Percentiles rank a stretch among this genome's conserved stretches.
phyloP scores from a whole-genome alignment of 352 stramenopile genomes.

The Phytophthora crassamura region DNA sequence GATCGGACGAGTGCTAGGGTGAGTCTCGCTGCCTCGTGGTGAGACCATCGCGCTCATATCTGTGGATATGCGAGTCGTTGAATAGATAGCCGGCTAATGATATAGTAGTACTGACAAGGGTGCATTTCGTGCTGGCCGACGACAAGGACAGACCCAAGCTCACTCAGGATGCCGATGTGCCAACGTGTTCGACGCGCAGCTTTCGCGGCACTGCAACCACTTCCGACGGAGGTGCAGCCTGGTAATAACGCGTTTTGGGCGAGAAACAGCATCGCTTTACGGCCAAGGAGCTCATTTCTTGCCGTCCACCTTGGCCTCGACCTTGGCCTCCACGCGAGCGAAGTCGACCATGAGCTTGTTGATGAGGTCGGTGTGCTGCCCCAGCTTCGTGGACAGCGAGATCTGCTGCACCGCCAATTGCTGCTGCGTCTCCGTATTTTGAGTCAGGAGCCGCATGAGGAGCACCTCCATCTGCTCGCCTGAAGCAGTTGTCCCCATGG shows the following conservation, averaged over 20 bases:
- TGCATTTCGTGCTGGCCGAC: too few relatives aligned
- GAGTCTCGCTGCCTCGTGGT: too few relatives aligned
- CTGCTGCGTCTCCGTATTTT: conserved; percentile 87
- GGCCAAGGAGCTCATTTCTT: conserved; percentile 26
- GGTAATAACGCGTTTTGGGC: background rate
- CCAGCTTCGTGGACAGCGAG: conserved; percentile 66
- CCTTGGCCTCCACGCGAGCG: conserved; percentile 80
- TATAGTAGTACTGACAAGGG: too few relatives aligned
- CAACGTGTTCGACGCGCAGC: background rate
- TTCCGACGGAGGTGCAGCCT: conserved; percentile 14
- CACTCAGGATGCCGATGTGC: too few relatives aligned
- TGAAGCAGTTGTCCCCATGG: conserved; percentile 35
- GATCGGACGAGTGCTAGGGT: too few relatives aligned
- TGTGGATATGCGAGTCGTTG: too few relatives aligned
- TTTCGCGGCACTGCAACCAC: background rate
- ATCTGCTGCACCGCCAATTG: conserved; percentile 82
- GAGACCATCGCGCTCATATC: too few relatives aligned
- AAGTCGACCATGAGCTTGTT: conserved; percentile 79
- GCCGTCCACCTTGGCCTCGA: conserved; percentile 50
- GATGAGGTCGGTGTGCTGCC: conserved; percentile 76
- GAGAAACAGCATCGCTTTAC: background rate
- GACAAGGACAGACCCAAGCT: too few relatives aligned
- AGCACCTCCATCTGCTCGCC: conserved; percentile 70
- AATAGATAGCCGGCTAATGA: too few relatives aligned
- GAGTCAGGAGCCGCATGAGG: conserved; percentile 81